Conservation (phyloP, 192 early-diverging fungal species). For the Mortierella antarctica region DNA sequence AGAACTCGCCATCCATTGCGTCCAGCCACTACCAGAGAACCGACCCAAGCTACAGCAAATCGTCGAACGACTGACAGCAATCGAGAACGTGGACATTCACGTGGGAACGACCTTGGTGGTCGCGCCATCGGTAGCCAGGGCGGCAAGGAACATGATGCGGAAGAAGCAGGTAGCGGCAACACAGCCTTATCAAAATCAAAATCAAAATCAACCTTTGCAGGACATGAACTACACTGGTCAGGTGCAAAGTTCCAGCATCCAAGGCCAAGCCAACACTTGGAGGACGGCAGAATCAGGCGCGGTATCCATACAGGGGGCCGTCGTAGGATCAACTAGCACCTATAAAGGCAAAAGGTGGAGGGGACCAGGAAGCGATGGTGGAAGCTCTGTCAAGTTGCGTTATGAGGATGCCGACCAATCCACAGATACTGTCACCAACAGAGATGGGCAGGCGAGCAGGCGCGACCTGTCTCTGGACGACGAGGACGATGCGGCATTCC, state of each 20-base stretch:
- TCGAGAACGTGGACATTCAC: slow-evolving; percentile 50
- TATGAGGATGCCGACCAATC: no score
- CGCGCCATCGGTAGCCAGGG: slow-evolving; percentile 42
- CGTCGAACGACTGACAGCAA: slow-evolving; percentile 36
- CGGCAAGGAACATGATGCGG: slow-evolving; percentile 46
- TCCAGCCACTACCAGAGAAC: slow-evolving; percentile 25
- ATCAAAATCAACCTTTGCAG: neutral
- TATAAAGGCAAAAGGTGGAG: slow-evolving; percentile 21
- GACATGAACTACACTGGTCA: neutral
- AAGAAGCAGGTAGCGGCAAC: slow-evolving; percentile 9
- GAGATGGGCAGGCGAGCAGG: neutral
- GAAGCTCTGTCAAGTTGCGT: slow-evolving; percentile 1
- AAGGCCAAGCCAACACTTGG: slow-evolving; percentile 27
- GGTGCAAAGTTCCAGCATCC: slow-evolving; percentile 10
- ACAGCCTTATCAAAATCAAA: neutral
- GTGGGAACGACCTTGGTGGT: slow-evolving; percentile 42
- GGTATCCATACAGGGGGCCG: slow-evolving; percentile 4
- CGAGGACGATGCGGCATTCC: slow-evolving; percentile 19
- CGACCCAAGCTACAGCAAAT: slow-evolving; percentile 30
- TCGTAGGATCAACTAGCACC: slow-evolving; percentile 32
- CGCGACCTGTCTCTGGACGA: neutral
- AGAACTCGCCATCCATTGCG: slow-evolving; percentile 42
- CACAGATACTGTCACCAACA: neutral
- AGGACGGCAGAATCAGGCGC: slow-evolving; percentile 23
- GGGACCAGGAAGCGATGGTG: neutral